phyloP scores from a whole-genome alignment of 2,329 filamentous ascomycete genomes.

The Ophiostoma australiae region DNA sequence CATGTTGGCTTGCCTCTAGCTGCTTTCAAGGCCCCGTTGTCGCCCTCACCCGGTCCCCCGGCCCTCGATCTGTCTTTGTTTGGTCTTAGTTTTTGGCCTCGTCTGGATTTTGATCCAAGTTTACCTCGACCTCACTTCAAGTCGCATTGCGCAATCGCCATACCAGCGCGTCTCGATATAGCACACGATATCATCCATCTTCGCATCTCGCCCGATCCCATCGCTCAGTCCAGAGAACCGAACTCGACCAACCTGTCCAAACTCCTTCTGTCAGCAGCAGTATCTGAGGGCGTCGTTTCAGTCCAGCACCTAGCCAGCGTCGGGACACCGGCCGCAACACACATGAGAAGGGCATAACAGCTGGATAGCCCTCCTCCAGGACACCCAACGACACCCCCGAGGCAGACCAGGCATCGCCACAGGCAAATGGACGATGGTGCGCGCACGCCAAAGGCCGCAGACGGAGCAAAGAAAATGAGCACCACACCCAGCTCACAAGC shows the following conservation, averaged over 20 bases:
- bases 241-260: background rate
- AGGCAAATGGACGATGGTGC: conserved; percentile 12
- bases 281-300: background rate
- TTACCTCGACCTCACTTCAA: background rate
- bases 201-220: background rate
- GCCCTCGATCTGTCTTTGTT: background rate
- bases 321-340: background rate
- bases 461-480: conserved; percentile 37
- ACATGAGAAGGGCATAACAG: conserved; percentile 13
- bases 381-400: background rate
- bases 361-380: background rate
- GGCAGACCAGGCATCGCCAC: background rate
- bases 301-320: background rate
- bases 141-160: background rate
- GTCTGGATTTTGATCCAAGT: background rate
- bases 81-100: background rate
- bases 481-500: conserved; percentile 21
- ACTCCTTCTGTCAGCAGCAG: background rate
- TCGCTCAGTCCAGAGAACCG: background rate
- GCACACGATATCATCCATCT: background rate
- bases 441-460: conserved; percentile 28
- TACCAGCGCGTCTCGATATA: background rate
- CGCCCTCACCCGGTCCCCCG: conserved; percentile 8
- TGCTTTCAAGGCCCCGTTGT: background rate
- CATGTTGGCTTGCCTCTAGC: conserved; percentile 11